Conservation (phyloP, 208 protist genomes). For the Acanthamoeba healyi region DNA sequence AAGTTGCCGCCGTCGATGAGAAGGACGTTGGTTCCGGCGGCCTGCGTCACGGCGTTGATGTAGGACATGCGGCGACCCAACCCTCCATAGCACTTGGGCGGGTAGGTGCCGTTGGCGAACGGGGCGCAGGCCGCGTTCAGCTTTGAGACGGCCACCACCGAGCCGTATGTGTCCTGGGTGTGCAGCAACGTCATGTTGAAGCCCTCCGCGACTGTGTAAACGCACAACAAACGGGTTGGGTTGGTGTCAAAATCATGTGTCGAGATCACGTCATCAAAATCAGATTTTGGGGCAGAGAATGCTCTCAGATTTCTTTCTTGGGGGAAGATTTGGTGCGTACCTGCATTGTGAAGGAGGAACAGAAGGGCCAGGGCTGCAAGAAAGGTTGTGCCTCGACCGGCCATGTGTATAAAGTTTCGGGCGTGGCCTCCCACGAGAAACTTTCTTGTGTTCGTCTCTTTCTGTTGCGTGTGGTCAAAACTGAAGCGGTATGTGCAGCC, state of each 20-base stretch:
- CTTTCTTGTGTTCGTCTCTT: too few relatives aligned
- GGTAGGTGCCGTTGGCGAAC: slow-evolving; percentile 6
- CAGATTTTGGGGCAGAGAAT: too few relatives aligned
- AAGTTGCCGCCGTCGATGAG: slow-evolving; percentile 45
- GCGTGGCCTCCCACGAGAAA: too few relatives aligned
- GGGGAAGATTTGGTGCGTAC: too few relatives aligned
- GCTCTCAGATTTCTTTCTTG: too few relatives aligned
- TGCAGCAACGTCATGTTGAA: slow-evolving; percentile 63
- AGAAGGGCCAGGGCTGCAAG: too few relatives aligned
- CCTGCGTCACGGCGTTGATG: background rate
- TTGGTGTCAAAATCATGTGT: background rate
- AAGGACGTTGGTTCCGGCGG: background rate
- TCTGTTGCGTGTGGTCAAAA: too few relatives aligned
- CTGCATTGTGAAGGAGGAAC: too few relatives aligned
- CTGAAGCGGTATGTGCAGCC: too few relatives aligned
- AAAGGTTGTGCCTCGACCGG: too few relatives aligned
- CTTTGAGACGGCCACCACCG: slow-evolving; percentile 29
- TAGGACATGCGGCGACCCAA: slow-evolving; percentile 6
- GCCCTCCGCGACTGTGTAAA: background rate
- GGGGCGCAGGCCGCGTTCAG: slow-evolving; percentile 20
- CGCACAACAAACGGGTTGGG: background rate
- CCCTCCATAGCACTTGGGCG: slow-evolving; percentile 45
- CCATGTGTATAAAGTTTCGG: too few relatives aligned
- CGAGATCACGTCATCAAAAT: too few relatives aligned
- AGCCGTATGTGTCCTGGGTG: slow-evolving; percentile 41